A percentile compares a stretch with the other conserved stretches of the same genome.
Evolutionary conservation across 106 monocot genomes (phyloP).

Genomic region (Allium cepa): DNA sequence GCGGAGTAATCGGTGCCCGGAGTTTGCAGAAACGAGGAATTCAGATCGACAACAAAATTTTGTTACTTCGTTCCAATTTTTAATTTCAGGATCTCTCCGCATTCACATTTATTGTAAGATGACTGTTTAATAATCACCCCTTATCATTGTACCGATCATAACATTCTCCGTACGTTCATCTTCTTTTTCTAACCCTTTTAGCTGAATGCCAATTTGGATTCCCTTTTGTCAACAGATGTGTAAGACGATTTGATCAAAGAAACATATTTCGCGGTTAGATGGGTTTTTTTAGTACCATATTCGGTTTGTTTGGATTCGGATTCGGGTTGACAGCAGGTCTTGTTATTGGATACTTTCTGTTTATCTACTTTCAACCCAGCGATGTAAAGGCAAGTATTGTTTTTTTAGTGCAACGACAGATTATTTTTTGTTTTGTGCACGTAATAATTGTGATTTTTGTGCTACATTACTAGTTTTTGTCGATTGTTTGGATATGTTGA

Average conservation of each 20-base stretch:
- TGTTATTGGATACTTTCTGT: conserved; percentile 63
- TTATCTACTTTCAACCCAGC: conserved; percentile 57
- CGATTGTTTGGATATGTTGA: too few relatives aligned
- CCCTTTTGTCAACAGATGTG: conserved; percentile 6
- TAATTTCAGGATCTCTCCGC: not conserved
- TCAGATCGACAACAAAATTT: not conserved
- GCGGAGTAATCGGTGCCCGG: not conserved
- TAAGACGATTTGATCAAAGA: conserved; percentile 1
- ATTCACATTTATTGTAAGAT: not conserved
- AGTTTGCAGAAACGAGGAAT: not conserved
- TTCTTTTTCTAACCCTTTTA: not conserved
- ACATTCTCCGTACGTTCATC: not conserved
- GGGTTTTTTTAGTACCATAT: conserved; percentile 36
- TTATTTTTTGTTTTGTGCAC: conserved; percentile 1
- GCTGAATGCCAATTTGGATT: not conserved
- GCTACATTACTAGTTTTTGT: too few relatives aligned
- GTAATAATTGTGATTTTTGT: not conserved
- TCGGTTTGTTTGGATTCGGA: conserved; percentile 55
- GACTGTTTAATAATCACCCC: not conserved
- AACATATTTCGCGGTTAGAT: conserved; percentile 14
- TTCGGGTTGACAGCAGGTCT: conserved; percentile 42
- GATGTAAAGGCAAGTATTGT: conserved; percentile 46
- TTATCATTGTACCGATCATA: too few relatives aligned
- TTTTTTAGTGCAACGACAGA: not conserved
- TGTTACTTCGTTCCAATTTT: not conserved